A percentile compares a stretch with the other conserved stretches of the same genome.
These are phyloP conservation scores for Penicillium sp. DNA, from an alignment of 2,329 filamentous ascomycete species.

Conservation along the genomic window DNA sequence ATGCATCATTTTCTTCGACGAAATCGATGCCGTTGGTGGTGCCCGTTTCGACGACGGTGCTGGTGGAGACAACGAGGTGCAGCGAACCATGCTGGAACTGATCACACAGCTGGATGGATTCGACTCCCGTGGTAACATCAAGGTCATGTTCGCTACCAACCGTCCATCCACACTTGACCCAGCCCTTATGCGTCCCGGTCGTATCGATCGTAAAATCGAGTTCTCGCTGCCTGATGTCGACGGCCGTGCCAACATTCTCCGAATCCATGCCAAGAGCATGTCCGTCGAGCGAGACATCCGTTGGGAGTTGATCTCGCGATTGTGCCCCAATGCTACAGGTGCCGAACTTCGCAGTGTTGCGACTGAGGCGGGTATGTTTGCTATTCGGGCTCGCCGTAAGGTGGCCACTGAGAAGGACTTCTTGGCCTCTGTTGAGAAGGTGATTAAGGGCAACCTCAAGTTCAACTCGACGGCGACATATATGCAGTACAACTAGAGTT, in stretches of 20 bases:
- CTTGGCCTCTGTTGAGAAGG: constrained; percentile 94
- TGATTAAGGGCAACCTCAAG: constrained; percentile 98
- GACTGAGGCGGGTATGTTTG: constrained; percentile 97
- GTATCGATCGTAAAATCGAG: constrained; percentile 98
- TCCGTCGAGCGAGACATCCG: constrained; percentile 96
- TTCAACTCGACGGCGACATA: constrained; percentile 98
- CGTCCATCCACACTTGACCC: constrained; percentile 89
- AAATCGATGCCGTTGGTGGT: constrained; percentile 92
- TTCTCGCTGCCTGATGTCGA: constrained; percentile 96
- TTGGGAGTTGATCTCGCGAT: constrained; percentile 94
- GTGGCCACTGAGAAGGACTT: constrained; percentile 99
- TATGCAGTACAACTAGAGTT: constrained; percentile 89
- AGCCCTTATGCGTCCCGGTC: constrained; percentile 91
- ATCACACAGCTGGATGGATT: constrained; percentile 96
- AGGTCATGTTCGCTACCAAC: constrained; percentile 99
- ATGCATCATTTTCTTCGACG: constrained; percentile 99
- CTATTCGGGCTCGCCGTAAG: constrained; percentile 88
- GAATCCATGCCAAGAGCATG: constrained; percentile 99
- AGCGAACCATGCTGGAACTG: constrained; percentile 93
- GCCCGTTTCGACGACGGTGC: constrained; percentile 94
- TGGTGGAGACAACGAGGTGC: constrained; percentile 93
- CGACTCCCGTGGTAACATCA: constrained; percentile 94
- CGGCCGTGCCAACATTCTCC: constrained; percentile 90
- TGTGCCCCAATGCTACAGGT: constrained; percentile 95
- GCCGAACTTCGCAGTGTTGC: constrained; percentile 93